A percentile compares a stretch with the other conserved stretches of the same genome.
These are phyloP conservation scores for Hymenoscyphus fraxineus DNA, from an alignment of 2,329 filamentous ascomycete species.

Conservation along the genomic window DNA sequence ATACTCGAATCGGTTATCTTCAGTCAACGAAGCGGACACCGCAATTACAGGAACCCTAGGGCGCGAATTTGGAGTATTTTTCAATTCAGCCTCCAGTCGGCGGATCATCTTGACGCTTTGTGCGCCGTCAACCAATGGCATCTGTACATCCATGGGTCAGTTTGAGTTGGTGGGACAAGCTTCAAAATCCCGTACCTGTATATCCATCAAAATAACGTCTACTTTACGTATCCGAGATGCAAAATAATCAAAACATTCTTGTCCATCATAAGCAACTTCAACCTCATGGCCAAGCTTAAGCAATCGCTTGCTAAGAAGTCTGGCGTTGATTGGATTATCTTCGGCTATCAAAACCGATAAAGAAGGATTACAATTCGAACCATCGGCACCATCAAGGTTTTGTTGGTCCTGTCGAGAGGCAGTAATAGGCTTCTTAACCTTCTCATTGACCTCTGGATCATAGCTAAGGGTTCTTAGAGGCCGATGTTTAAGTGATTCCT, in stretches of 20 bases:
- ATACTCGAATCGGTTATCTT: conserved; percentile 25
- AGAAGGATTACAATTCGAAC: conserved; percentile 45
- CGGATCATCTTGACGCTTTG: conserved; percentile 27
- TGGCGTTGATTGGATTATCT: conserved; percentile 78
- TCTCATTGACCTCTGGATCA: background rate
- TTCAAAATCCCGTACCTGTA: conserved; percentile 19
- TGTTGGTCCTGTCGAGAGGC: background rate
- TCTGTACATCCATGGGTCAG: conserved; percentile 12
- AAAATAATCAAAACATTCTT: conserved; percentile 71
- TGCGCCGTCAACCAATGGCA: conserved; percentile 27
- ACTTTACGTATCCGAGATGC: conserved; percentile 45
- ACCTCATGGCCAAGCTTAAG: conserved; percentile 68
- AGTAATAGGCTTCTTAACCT: background rate
- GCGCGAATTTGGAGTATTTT: background rate
- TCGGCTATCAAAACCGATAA: conserved; percentile 68
- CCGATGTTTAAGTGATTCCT: background rate
- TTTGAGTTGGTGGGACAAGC: background rate
- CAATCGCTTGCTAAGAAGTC: conserved; percentile 71
- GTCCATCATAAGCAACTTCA: conserved; percentile 69
- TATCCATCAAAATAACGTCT: conserved; percentile 30
- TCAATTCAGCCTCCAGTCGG: conserved; percentile 18
- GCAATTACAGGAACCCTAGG: conserved; percentile 25
- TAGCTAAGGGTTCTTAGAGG: background rate
- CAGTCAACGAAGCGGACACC: conserved; percentile 23
- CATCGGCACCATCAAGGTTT: conserved; percentile 59